Conservation (phyloP, 176 grass and related monocot genomes). For the Bonia amplexicaulis region DNA sequence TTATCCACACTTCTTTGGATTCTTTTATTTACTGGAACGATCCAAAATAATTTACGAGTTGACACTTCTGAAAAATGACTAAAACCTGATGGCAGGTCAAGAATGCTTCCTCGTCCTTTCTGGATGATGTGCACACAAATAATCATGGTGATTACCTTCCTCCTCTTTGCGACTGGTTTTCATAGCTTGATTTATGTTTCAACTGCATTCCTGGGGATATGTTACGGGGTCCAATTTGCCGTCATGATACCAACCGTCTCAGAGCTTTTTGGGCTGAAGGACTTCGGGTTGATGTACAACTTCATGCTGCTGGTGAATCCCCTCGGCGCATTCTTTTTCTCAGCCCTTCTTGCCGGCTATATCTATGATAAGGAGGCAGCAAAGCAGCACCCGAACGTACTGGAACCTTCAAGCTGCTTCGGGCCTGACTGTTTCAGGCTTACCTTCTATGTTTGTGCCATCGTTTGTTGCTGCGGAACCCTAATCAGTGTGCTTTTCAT, state of each 20-base stretch:
- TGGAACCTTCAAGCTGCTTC: constrained; percentile 45
- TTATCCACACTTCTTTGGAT: background rate
- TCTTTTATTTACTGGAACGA: background rate
- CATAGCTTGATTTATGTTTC: constrained; percentile 64
- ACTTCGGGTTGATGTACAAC: constrained; percentile 91
- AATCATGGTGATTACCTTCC: constrained; percentile 77
- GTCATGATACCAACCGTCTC: constrained; percentile 89
- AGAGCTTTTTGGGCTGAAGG: constrained; percentile 76
- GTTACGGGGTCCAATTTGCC: constrained; percentile 82
- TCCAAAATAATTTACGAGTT: background rate
- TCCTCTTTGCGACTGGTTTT: constrained; percentile 69
- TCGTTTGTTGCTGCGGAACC: constrained; percentile 63
- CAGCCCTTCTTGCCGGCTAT: constrained; percentile 79
- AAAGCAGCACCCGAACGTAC: constrained; percentile 54
- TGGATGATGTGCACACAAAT: constrained; percentile 94
- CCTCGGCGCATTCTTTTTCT: constrained; percentile 79
- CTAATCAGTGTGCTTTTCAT: constrained; percentile 61
- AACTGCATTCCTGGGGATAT: constrained; percentile 67
- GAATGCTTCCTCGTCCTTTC: constrained; percentile 81
- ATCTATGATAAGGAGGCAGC: constrained; percentile 77
- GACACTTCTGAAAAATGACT: background rate
- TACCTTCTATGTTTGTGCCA: constrained; percentile 63
- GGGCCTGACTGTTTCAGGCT: constrained; percentile 81
- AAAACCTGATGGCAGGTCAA: constrained; percentile 53
- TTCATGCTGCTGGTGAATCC: constrained; percentile 95